Evolutionary conservation across 805 yeast species (phyloP).

Genomic region (Schwanniomyces sp.): DNA sequence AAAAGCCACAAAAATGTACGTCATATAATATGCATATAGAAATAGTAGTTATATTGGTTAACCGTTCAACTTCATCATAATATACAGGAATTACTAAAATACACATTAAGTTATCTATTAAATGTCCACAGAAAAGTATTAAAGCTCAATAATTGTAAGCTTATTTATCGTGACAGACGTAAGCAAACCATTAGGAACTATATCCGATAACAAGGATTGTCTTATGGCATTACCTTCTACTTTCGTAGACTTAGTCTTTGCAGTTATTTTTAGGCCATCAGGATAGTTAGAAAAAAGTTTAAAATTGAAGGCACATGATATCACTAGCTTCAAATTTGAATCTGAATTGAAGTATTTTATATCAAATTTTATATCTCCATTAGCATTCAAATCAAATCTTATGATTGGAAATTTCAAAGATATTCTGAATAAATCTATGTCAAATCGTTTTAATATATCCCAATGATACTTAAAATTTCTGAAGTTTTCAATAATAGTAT

Average conservation of each 20-base stretch:
- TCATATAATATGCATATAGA: too few species aligned
- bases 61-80: not conserved
- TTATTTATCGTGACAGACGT: not conserved
- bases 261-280: not conserved
- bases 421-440: conserved; percentile 28
- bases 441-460: conserved; percentile 20
- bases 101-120: not conserved
- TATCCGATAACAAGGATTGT: not conserved
- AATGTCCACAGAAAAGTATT: not conserved
- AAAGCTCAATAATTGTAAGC: not conserved
- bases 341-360: conserved; percentile 15
- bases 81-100: not conserved
- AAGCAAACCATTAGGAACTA: conserved; percentile 1
- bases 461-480: conserved; percentile 15
- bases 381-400: conserved; percentile 5
- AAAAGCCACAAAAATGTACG: not conserved
- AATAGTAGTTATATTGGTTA: too few species aligned
- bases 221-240: not conserved
- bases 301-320: conserved; percentile 6
- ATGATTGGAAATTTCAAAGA: conserved; percentile 27
- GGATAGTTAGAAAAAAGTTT: conserved; percentile 7
- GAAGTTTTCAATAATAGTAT: conserved; percentile 13
- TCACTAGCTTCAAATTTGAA: conserved; percentile 10
- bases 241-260: not conserved
- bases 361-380: conserved; percentile 8